These are phyloP conservation scores for Kernera saxatilis DNA, from an alignment of 345 rosid genomes.

Conservation along the genomic window DNA sequence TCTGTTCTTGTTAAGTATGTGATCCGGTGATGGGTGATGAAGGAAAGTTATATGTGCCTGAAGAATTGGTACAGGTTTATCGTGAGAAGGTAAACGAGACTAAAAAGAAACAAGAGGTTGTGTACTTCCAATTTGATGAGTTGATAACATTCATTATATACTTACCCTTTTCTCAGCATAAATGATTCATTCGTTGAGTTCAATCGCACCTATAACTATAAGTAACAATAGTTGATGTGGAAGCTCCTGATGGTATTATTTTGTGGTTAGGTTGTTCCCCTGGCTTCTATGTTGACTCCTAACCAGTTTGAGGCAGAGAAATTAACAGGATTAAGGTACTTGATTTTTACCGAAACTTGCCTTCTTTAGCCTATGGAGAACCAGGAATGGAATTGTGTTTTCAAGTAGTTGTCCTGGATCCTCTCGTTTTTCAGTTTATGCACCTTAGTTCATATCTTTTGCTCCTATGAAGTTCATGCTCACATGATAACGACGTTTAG, in stretches of 20 bases:
- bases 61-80: constrained; percentile 74
- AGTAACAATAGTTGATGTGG: neutral
- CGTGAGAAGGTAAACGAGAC: constrained; percentile 65
- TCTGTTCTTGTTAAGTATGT: constrained; percentile 56
- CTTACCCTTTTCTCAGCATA: neutral
- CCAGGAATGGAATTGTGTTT: neutral
- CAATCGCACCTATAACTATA: neutral
- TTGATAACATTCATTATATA: neutral
- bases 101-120: neutral
- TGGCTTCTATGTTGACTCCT: constrained; percentile 99
- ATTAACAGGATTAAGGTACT: constrained; percentile 82
- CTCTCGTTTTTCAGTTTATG: neutral
- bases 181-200: neutral
- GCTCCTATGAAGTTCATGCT: neutral
- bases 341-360: neutral
- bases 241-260: neutral
- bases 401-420: neutral
- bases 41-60: constrained; percentile 95
- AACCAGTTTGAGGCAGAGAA: constrained; percentile 97
- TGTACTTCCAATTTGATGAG: neutral
- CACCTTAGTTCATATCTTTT: neutral
- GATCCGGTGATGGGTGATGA: constrained; percentile 99
- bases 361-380: neutral
- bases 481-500: neutral
- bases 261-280: constrained; percentile 77